These are phyloP conservation scores for Adansonia rubrostipa DNA, from an alignment of 441 rosid species.

Conservation along the genomic window DNA sequence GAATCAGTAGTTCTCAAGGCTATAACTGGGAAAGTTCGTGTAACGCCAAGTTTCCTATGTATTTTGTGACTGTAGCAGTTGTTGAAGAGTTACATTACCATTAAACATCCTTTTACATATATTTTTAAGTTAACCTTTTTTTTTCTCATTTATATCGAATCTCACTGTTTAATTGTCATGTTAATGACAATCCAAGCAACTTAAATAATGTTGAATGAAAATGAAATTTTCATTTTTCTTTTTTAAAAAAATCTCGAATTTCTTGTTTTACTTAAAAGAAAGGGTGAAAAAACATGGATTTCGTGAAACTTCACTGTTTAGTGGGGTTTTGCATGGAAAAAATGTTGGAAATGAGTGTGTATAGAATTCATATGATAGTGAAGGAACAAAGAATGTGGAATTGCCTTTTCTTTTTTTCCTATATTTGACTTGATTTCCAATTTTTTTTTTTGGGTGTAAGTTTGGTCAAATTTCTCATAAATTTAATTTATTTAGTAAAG, in stretches of 20 bases:
- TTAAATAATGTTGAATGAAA: background rate
- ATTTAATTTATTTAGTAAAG: background rate
- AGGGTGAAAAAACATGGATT: background rate
- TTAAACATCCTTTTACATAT: background rate
- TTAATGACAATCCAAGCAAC: background rate
- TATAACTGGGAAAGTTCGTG: background rate
- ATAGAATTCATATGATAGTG: background rate
- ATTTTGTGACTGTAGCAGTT: background rate
- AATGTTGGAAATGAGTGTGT: background rate
- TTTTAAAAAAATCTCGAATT: background rate
- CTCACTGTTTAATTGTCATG: background rate
- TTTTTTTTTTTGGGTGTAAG: background rate
- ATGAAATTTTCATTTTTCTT: background rate
- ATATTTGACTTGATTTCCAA: background rate
- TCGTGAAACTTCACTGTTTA: constrained; percentile 13
- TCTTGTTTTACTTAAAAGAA: background rate
- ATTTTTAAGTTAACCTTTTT: background rate
- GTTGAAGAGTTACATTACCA: background rate
- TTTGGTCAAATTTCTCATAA: background rate
- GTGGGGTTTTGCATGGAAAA: constrained; percentile 15
- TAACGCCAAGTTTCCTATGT: background rate
- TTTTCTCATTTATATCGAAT: background rate
- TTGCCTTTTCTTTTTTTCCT: background rate
- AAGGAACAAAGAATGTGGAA: background rate
- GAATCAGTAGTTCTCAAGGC: constrained; percentile 18